phyloP scores from a whole-genome alignment of 805 yeast genomes.

The Cyberlindnera maritima region DNA sequence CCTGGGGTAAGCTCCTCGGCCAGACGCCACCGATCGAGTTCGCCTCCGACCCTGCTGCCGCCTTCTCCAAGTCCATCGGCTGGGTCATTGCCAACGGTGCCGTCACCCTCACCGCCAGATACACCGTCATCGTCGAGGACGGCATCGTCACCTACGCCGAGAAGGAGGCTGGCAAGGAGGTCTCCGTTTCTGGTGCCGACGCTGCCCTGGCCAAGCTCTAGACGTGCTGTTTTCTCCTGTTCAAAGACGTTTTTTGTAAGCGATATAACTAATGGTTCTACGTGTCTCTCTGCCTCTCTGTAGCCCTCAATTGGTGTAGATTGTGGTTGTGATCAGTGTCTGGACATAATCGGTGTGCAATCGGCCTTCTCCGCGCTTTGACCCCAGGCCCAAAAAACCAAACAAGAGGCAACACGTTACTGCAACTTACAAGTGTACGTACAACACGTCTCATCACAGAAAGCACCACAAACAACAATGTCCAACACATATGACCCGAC shows the following conservation, averaged over 20 bases:
- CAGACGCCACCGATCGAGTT: slow-evolving; percentile 40
- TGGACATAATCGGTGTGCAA: too few species aligned
- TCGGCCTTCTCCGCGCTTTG: too few species aligned
- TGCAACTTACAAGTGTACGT: too few species aligned
- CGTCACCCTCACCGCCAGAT: slow-evolving; percentile 60
- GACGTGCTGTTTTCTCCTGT: background rate
- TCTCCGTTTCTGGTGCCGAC: slow-evolving; percentile 28
- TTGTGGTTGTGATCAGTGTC: too few species aligned
- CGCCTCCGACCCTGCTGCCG: slow-evolving; percentile 64
- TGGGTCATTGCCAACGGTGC: slow-evolving; percentile 52
- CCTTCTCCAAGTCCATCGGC: slow-evolving; percentile 59
- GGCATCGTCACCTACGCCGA: slow-evolving; percentile 50
- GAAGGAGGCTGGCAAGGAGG: slow-evolving; percentile 29
- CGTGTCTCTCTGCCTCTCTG: too few species aligned
- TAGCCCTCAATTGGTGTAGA: too few species aligned
- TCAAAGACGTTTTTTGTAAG: too few species aligned
- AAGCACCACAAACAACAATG: slow-evolving; percentile 1
- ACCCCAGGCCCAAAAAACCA: background rate
- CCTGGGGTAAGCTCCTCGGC: slow-evolving; percentile 53
- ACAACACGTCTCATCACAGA: too few species aligned
- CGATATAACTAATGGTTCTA: too few species aligned
- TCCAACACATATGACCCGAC: slow-evolving; percentile 31
- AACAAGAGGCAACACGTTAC: too few species aligned
- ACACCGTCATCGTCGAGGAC: slow-evolving; percentile 65
- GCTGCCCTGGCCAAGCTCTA: slow-evolving; percentile 29